Evolutionary conservation across 306 rosid genomes (phyloP).

Genomic region (Herpetospermum pedunculosum): DNA sequence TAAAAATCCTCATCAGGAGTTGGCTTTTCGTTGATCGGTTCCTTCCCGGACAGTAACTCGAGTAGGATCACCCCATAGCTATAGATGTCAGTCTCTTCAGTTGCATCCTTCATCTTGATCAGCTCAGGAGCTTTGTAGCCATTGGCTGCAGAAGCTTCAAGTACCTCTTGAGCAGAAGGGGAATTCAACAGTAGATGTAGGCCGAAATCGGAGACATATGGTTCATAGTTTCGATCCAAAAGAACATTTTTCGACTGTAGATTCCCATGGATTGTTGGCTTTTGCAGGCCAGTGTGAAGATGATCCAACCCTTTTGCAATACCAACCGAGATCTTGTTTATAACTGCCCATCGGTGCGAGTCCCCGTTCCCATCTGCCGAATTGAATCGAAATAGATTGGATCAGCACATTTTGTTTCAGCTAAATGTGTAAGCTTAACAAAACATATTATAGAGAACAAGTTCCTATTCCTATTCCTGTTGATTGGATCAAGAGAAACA

Average conservation of each 20-base stretch:
- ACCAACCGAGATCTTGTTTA: conserved; percentile 52
- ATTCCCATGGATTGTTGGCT: conserved; percentile 80
- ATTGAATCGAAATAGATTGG: conserved; percentile 9
- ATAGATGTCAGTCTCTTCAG: conserved; percentile 51
- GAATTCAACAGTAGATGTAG: conserved; percentile 69
- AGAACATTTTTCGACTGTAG: conserved; percentile 73
- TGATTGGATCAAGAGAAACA: neutral
- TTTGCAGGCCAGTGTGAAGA: conserved; percentile 58
- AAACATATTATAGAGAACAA: neutral
- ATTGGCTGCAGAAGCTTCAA: conserved; percentile 61
- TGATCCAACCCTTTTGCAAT: conserved; percentile 78
- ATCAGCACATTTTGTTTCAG: neutral
- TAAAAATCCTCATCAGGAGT: conserved; percentile 79
- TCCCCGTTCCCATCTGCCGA: conserved; percentile 48
- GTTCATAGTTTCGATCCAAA: conserved; percentile 49
- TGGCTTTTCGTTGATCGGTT: conserved; percentile 77
- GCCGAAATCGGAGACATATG: conserved; percentile 61
- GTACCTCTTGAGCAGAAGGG: conserved; percentile 76
- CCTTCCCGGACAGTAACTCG: conserved; percentile 84
- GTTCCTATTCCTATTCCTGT: neutral
- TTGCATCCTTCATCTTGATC: conserved; percentile 82
- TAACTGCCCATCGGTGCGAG: conserved; percentile 59
- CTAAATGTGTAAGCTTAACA: neutral
- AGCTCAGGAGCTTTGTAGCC: conserved; percentile 94
- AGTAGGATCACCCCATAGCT: conserved; percentile 77